Percentiles rank a stretch among this genome's conserved stretches.
These are phyloP conservation scores for Gastrolobium villosum DNA, from an alignment of 306 rosid genomes.

Conservation along the genomic window DNA sequence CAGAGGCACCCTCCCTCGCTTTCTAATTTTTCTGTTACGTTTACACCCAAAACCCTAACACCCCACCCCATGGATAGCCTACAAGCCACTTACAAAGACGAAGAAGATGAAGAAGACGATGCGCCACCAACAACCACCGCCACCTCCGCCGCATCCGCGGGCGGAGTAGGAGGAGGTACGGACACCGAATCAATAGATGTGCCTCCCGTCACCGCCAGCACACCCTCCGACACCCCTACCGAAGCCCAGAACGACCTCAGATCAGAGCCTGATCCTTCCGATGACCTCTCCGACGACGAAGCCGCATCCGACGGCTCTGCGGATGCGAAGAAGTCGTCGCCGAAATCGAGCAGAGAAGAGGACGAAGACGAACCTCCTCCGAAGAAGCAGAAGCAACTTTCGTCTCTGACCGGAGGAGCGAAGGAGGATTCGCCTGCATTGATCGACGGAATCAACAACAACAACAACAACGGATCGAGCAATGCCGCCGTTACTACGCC, in stretches of 20 bases:
- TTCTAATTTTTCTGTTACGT: conserved; percentile 2
- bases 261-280: conserved; percentile 77
- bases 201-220: conserved; percentile 47
- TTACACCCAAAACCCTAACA: conserved; percentile 17
- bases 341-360: conserved; percentile 53
- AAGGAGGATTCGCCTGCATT: conserved; percentile 46
- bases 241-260: conserved; percentile 60
- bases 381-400: conserved; percentile 86
- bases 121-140: conserved; percentile 25
- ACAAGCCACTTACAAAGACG: conserved; percentile 80
- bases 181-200: conserved; percentile 46
- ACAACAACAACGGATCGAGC: conserved; percentile 33
- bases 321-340: conserved; percentile 56
- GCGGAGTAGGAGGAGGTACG: conserved; percentile 7
- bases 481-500: conserved; percentile 12
- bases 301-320: conserved; percentile 61
- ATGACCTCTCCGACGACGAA: conserved; percentile 71
- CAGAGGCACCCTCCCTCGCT: neutral
- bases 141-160: neutral
- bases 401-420: conserved; percentile 58
- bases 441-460: conserved; percentile 28
- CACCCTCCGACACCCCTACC: conserved; percentile 56
- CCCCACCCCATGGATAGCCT: conserved; percentile 68
- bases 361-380: conserved; percentile 80
- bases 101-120: conserved; percentile 79